Evolutionary conservation across 805 yeast genomes (phyloP), one percentile per base, ranked within the genome.

Genomic region (Lipomyces sp.): DNA sequence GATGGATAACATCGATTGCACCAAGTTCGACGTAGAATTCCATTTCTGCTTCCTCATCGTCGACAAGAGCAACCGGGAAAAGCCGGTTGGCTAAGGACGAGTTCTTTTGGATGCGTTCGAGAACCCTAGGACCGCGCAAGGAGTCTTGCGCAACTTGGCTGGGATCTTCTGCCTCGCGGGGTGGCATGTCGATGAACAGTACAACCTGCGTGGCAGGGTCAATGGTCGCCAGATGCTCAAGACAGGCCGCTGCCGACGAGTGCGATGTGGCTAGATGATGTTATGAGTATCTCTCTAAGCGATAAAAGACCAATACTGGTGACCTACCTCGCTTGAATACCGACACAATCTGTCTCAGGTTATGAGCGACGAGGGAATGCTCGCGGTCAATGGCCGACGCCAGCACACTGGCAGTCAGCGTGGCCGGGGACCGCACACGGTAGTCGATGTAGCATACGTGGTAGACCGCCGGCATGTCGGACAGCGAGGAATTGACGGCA

Each of bases 11-110:
- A 37, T 67, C 70, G 13, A 53, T 60, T 15, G 70, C 70, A 39
- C 70, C 70, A 37, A 54, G 56, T 15, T 24, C 39, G 30, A 64
- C 37, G 30, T 62, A 50, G n/a, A 30, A 13, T 15, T 24, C 29
- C 64, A 64, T 58, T 11, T 56, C 62, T 1, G 63, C 30, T 57
- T 62, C 64, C 33, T 64, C 68, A 57, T 64, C 65, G 51, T 61
- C 66, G 48, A 67, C 70, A 18, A 67, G 39, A 10, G 70, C 66
- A 11, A 67, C 64, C 24, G 64, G 57, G 2, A 62, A 54, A 7
- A 64, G 35, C 29, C 42, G 15, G n/a, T 45, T 48, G 11, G 58
- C 33, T 33, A 11, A 4, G n/a, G 35, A 10, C 48, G 30, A 51
- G 6, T 34, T 33, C 32, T n/a, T 18, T n/a, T n/a, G 60, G 30